Evolutionary conservation across 1,284 basidiomycete genomes (phyloP).

Genomic region (Moesziomyces parantarcticus): DNA sequence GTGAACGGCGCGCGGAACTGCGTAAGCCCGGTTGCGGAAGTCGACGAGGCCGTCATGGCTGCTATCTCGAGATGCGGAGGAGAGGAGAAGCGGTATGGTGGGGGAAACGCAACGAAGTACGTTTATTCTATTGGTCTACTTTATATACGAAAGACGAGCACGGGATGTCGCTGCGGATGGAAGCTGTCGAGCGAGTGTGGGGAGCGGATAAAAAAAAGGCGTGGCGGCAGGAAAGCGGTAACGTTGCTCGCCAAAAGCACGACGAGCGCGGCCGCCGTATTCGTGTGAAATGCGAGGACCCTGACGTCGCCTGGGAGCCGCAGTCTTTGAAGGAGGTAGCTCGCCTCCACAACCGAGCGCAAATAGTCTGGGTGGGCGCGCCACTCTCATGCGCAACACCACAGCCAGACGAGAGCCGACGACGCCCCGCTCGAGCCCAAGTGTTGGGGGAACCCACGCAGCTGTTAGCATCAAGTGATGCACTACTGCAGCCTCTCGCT

Average conservation of each 20-base stretch:
- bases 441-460: background rate
- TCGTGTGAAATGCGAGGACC: slow-evolving; percentile 31
- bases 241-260: slow-evolving; percentile 22
- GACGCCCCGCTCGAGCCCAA: background rate
- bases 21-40: slow-evolving; percentile 12
- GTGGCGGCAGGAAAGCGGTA: slow-evolving; percentile 1
- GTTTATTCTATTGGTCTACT: background rate
- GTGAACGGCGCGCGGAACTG: slow-evolving; percentile 52
- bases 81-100: background rate
- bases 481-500: background rate
- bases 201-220: slow-evolving; percentile 1
- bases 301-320: slow-evolving; percentile 8
- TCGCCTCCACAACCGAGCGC: background rate
- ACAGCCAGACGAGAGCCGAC: background rate
- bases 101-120: background rate
- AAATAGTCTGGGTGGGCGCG: too few relatives aligned
- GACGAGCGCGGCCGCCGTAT: background rate
- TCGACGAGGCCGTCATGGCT: slow-evolving; percentile 16
- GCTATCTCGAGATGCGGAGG: background rate
- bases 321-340: too few relatives aligned
- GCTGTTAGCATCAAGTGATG: background rate
- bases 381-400: background rate
- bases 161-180: background rate
- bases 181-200: background rate
- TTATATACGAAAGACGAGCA: background rate